A percentile compares a stretch with the other conserved stretches of the same genome.
Evolutionary conservation across 2,329 filamentous ascomycete genomes (phyloP).

Genomic region (Ophiostoma populinum): DNA sequence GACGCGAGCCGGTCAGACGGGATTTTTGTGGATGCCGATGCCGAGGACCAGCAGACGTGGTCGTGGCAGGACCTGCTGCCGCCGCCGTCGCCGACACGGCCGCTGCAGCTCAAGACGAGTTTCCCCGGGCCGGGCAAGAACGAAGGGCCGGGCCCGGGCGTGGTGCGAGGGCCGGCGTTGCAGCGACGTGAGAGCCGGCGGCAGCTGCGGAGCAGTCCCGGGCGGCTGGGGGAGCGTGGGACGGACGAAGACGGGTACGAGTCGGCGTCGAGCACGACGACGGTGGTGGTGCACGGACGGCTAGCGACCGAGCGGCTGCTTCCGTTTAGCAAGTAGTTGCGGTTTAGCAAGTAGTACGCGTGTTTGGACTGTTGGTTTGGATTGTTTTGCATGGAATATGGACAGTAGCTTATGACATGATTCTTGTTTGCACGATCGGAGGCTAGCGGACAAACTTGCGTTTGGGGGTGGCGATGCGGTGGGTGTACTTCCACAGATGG

Average conservation of each 20-base stretch:
- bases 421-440: too few species aligned
- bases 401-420: too few species aligned
- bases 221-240: not conserved
- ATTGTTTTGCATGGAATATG: not conserved
- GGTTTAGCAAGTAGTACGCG: not conserved
- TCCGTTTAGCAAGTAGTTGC: conserved; percentile 4
- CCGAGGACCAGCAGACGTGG: conserved; percentile 1
- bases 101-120: not conserved
- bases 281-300: conserved; percentile 4
- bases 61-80: conserved; percentile 2
- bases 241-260: conserved; percentile 3
- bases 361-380: too few species aligned
- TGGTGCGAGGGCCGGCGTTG: too few species aligned
- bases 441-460: conserved; percentile 15
- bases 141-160: too few species aligned
- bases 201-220: not conserved
- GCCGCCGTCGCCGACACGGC: not conserved
- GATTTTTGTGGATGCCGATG: not conserved
- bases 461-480: conserved; percentile 27
- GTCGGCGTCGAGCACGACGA: conserved; percentile 6
- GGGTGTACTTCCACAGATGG: conserved; percentile 47
- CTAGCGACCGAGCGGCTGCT: conserved; percentile 3
- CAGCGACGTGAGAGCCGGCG: not conserved
- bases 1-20: too few species aligned
- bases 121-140: too few species aligned